Conservation (phyloP, 163 green algal species). For the Chlorella variabilis region DNA sequence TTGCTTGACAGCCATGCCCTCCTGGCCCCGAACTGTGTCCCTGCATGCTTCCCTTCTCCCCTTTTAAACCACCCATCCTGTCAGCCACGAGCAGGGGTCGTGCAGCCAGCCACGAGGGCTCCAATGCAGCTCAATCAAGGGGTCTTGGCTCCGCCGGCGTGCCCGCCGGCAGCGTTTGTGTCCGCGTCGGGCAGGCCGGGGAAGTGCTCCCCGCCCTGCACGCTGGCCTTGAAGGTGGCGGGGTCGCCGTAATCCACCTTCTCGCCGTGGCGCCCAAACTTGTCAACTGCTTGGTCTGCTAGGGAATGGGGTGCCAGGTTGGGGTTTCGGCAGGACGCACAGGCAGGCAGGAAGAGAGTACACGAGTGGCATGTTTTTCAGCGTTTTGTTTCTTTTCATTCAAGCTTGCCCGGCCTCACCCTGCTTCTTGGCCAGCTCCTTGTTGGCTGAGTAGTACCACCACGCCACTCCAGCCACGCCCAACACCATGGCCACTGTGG, state of each 20-base stretch:
- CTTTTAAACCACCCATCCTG: too few relatives aligned
- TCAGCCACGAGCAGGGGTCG: too few relatives aligned
- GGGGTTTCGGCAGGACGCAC: neutral
- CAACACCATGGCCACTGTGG: conserved; percentile 11
- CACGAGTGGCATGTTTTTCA: neutral
- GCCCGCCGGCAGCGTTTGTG: conserved; percentile 20
- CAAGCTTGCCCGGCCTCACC: neutral
- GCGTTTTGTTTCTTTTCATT: too few relatives aligned
- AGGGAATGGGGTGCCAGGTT: neutral
- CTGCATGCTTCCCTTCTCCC: too few relatives aligned
- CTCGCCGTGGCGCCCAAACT: conserved; percentile 36
- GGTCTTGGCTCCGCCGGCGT: too few relatives aligned
- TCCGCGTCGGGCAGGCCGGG: conserved; percentile 17
- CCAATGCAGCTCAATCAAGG: too few relatives aligned
- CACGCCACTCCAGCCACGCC: neutral
- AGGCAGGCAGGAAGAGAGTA: too few relatives aligned
- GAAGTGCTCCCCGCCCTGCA: conserved; percentile 13
- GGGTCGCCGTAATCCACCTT: conserved; percentile 16
- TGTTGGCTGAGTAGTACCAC: neutral
- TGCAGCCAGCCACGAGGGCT: too few relatives aligned
- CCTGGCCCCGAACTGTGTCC: too few relatives aligned
- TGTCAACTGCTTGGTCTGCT: conserved; percentile 13
- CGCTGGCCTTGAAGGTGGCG: neutral
- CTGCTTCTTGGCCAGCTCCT: conserved; percentile 7
- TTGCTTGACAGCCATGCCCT: too few relatives aligned